Evolutionary conservation across 495 filamentous ascomycete species (phyloP).

Genomic region (Pyronema omphalodes): DNA sequence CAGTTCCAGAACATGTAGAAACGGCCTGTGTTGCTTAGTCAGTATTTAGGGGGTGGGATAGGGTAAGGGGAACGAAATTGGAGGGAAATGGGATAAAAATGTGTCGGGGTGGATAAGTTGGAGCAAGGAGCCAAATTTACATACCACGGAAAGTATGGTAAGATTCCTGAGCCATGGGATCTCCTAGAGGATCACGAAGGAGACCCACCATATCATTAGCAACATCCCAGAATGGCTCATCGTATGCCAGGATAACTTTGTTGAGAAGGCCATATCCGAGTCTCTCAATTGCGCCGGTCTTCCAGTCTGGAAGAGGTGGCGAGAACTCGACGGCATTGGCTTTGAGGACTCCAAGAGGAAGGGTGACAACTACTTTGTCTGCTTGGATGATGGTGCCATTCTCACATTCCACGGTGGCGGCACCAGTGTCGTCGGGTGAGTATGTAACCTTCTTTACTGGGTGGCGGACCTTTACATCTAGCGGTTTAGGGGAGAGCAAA

Average conservation of each 20-base stretch:
- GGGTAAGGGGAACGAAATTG: constrained; percentile 27
- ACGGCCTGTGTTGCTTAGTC: constrained; percentile 37
- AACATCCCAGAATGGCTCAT: constrained; percentile 83
- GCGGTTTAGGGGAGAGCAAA: constrained; percentile 48
- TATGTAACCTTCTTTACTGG: constrained; percentile 55
- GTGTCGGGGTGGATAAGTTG: not conserved
- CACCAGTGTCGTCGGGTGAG: constrained; percentile 19
- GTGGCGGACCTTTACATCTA: constrained; percentile 61
- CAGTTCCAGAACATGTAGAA: constrained; percentile 98
- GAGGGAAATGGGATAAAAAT: constrained; percentile 5
- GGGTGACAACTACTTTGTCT: constrained; percentile 72
- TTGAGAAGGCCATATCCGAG: constrained; percentile 89
- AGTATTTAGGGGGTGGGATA: constrained; percentile 31
- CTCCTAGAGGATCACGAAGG: constrained; percentile 46
- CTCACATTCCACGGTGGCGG: constrained; percentile 50
- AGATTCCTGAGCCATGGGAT: constrained; percentile 41
- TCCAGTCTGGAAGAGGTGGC: constrained; percentile 72
- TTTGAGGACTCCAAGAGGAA: constrained; percentile 81
- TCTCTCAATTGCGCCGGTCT: constrained; percentile 60
- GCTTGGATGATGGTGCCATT: constrained; percentile 61
- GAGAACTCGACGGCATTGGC: constrained; percentile 54
- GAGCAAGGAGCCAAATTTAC: not conserved
- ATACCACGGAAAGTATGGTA: constrained; percentile 38
- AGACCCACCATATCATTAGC: constrained; percentile 86
- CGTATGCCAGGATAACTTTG: constrained; percentile 84